Conservation (phyloP, 495 filamentous ascomycete genomes). For the Aspergillus coremiiformis region DNA sequence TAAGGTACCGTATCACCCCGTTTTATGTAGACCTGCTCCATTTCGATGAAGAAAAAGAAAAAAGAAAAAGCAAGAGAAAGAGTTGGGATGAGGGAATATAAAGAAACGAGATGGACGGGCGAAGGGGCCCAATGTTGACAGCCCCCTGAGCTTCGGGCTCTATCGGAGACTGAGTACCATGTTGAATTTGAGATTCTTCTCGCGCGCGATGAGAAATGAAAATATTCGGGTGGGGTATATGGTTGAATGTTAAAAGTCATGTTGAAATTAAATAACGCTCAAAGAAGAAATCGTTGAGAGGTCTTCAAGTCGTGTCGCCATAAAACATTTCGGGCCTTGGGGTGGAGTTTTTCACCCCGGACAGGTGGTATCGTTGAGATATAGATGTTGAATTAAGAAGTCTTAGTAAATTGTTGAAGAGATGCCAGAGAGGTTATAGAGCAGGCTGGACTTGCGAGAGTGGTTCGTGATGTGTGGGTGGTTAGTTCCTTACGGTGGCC, state of each 20-base stretch:
- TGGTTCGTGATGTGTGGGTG: neutral
- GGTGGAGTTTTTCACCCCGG: conserved; percentile 18
- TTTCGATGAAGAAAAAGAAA: neutral
- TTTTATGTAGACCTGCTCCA: neutral
- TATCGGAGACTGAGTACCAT: conserved; percentile 18
- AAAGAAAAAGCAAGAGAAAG: neutral
- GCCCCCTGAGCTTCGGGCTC: conserved; percentile 3
- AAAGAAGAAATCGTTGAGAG: conserved; percentile 46
- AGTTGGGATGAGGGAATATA: neutral
- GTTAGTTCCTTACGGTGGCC: conserved; percentile 22
- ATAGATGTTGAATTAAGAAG: conserved; percentile 41
- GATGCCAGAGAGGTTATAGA: neutral
- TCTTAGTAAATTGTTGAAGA: conserved; percentile 18
- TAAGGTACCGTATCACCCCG: conserved; percentile 1
- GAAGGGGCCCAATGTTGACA: neutral
- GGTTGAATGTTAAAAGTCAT: conserved; percentile 37
- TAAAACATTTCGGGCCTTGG: conserved; percentile 37
- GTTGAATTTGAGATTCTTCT: conserved; percentile 31
- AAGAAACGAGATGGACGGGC: neutral
- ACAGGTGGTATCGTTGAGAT: conserved; percentile 37
- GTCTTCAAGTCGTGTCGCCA: conserved; percentile 43
- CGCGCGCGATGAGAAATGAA: conserved; percentile 19
- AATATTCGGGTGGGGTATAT: conserved; percentile 22
- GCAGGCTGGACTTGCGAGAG: neutral
- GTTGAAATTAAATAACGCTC: conserved; percentile 41